Conservation (phyloP, 169 alveolate genomes). For the Cryptosporidium parvum region DNA sequence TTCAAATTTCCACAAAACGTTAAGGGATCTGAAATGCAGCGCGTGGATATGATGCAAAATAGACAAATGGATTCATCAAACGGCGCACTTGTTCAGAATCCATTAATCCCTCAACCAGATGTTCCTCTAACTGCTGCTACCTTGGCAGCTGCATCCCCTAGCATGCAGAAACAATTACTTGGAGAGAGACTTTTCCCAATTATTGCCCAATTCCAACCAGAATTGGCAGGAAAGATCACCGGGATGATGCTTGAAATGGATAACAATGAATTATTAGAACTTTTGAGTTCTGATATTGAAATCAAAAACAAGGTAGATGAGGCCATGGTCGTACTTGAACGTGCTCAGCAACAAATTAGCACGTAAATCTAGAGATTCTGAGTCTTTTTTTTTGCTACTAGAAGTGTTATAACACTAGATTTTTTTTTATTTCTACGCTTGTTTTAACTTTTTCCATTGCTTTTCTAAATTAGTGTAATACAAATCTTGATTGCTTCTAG, state of each 20-base stretch:
- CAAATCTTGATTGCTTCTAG: too few relatives aligned
- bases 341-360: slow-evolving; percentile 76
- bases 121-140: slow-evolving; percentile 84
- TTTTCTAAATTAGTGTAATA: too few relatives aligned
- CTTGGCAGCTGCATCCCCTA: slow-evolving; percentile 88
- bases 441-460: background rate
- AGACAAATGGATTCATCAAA: slow-evolving; percentile 57
- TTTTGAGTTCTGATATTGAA: slow-evolving; percentile 90
- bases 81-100: slow-evolving; percentile 27
- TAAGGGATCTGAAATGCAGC: slow-evolving; percentile 45
- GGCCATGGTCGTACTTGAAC: slow-evolving; percentile 91
- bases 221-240: slow-evolving; percentile 93
- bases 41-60: slow-evolving; percentile 55
- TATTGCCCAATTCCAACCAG: slow-evolving; percentile 92
- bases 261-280: slow-evolving; percentile 91
- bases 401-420: slow-evolving; percentile 19
- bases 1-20: slow-evolving; percentile 52
- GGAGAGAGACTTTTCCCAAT: slow-evolving; percentile 94
- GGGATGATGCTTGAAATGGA: slow-evolving; percentile 98
- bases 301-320: slow-evolving; percentile 92
- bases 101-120: slow-evolving; percentile 60
- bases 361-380: slow-evolving; percentile 6
- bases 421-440: background rate
- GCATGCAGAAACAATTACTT: slow-evolving; percentile 93
- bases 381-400: background rate